Base-by-base conservation (phyloP, 176 grass and related monocot genomes). In the Phoenix roebelenii region DNA sequence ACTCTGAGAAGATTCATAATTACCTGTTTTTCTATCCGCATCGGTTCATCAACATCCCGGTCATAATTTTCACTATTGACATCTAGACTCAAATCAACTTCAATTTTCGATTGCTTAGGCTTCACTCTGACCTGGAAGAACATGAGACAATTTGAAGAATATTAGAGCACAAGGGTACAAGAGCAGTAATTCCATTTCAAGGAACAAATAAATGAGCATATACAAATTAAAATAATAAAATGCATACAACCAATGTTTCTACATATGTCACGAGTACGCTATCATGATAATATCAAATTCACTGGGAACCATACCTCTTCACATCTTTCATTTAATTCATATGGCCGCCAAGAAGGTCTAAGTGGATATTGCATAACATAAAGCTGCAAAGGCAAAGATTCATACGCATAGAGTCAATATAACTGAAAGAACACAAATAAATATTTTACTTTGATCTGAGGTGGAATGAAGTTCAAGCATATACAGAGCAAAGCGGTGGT, bases 351-450 rank as follows among this genome's bases (percentile, higher is more conserved):
- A 67, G 73, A 90, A 19, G 87, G 83, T 68, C 87, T 88, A 57
- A 90, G 81, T 14, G 84, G 83, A 66, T 85, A 97, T 67, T 97
- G 92, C 87, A 97, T 77, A 25, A 97, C 15, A 54, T 83, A 97
- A 29, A 97, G 75, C 92, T 97, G 85, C 29, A 68, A 67, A 70
- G 23, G 32, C 64, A 63, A 74, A 64, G 44, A 79, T 67, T 71
- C 52, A 22, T 68, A 57, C 60, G 67, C 50, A 60, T 58, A 16
- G 2, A 68, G 57, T 65, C 58, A 58, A 14, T 23, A 19, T 48
- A 44, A 44, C 7, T 14, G 35, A 44, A 44, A 44, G 35, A 44
- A 44, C 6, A 44, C 5, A 44, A 44, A 44, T 14, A 44, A 14
- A 44, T 44, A 44, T 44, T 44, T 44, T 44, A 9, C 35, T 39